These are phyloP conservation scores for Penicillium tannophilum DNA, from an alignment of 495 filamentous ascomycete genomes.

Conservation along the genomic window DNA sequence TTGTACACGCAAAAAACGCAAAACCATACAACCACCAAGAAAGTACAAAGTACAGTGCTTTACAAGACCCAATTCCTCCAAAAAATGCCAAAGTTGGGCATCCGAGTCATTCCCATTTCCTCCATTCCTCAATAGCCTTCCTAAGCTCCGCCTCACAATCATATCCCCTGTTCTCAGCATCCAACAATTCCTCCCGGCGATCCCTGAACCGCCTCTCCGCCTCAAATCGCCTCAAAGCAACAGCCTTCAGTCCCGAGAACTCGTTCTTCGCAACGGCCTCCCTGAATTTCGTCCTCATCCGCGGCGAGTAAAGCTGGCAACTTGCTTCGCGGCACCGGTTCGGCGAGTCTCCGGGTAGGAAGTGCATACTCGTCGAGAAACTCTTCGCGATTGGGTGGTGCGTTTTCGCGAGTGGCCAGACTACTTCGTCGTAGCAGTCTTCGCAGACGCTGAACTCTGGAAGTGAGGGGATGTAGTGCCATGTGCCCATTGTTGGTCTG, in stretches of 20 bases:
- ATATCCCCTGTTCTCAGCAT: slow-evolving; percentile 46
- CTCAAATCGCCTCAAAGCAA: slow-evolving; percentile 41
- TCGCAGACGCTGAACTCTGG: slow-evolving; percentile 70
- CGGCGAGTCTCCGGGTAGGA: slow-evolving; percentile 48
- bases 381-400: slow-evolving; percentile 55
- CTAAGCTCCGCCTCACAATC: slow-evolving; percentile 50
- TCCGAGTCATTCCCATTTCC: slow-evolving; percentile 49
- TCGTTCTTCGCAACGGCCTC: slow-evolving; percentile 62
- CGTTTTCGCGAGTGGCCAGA: slow-evolving; percentile 61
- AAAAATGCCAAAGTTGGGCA: neutral
- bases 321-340: slow-evolving; percentile 51
- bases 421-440: slow-evolving; percentile 69
- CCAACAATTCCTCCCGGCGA: slow-evolving; percentile 41
- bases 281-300: slow-evolving; percentile 69
- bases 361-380: slow-evolving; percentile 51
- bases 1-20: neutral
- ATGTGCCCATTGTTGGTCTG: slow-evolving; percentile 47
- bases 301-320: slow-evolving; percentile 74
- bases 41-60: slow-evolving; percentile 1
- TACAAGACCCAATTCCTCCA: slow-evolving; percentile 6
- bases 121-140: slow-evolving; percentile 56
- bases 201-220: slow-evolving; percentile 51
- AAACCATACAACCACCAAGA: slow-evolving; percentile 10
- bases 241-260: slow-evolving; percentile 46
- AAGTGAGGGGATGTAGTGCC: slow-evolving; percentile 64